Conservation (phyloP, 352 stramenopile genomes). For the Pythium grandisporangium region DNA sequence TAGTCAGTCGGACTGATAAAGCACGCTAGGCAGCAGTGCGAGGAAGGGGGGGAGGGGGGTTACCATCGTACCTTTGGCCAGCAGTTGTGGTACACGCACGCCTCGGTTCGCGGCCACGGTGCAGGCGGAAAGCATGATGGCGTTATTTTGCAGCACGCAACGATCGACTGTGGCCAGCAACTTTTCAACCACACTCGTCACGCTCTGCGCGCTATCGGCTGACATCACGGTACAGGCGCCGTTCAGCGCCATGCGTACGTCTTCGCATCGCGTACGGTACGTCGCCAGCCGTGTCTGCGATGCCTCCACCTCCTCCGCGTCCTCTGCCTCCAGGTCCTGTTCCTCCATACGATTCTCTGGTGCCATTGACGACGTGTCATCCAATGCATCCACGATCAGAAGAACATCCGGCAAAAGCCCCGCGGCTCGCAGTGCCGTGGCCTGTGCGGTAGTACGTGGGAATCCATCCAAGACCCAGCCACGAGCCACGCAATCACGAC, state of each 20-base stretch:
- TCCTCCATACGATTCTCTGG: too few relatives aligned
- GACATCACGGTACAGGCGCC: too few relatives aligned
- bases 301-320: too few relatives aligned
- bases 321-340: too few relatives aligned
- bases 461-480: constrained; percentile 95
- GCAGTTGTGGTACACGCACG: constrained; percentile 33
- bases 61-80: constrained; percentile 46
- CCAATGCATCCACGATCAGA: constrained; percentile 91
- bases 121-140: constrained; percentile 41
- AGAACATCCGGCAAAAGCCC: constrained; percentile 88
- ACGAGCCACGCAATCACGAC: constrained; percentile 51
- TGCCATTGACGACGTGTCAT: constrained; percentile 40
- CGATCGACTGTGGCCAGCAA: constrained; percentile 42
- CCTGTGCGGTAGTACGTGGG: constrained; percentile 85
- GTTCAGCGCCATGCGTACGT: too few relatives aligned
- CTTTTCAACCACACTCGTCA: constrained; percentile 42
- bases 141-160: constrained; percentile 52
- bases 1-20: too few relatives aligned
- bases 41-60: too few relatives aligned
- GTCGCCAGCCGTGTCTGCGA: too few relatives aligned
- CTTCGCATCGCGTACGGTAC: too few relatives aligned
- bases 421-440: constrained; percentile 38
- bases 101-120: constrained; percentile 30
- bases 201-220: too few relatives aligned
- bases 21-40: too few relatives aligned